A percentile compares a stretch with the other conserved stretches of the same genome.
phyloP scores from a whole-genome alignment of 805 yeast genomes.

The Metschnikowia picachoensis region DNA sequence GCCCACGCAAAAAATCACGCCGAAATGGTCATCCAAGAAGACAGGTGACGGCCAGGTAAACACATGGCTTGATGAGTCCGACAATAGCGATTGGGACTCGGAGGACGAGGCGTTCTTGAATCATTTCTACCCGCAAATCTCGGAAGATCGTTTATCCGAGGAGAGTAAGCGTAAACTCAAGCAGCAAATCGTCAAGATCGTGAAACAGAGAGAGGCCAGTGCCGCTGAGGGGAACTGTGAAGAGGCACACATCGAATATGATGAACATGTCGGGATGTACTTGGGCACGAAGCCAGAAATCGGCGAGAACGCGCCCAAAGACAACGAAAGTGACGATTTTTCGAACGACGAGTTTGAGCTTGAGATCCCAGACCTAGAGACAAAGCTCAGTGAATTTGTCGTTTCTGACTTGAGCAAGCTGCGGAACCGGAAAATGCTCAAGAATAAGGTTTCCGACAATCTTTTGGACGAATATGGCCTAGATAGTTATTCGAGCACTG shows the following conservation, averaged over 20 bases:
- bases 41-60: constrained; percentile 5
- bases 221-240: constrained; percentile 2
- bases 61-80: constrained; percentile 18
- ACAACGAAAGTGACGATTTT: neutral
- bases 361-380: constrained; percentile 16
- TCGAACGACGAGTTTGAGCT: constrained; percentile 8
- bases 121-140: constrained; percentile 38
- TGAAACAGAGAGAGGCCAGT: constrained; percentile 12
- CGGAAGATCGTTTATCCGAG: constrained; percentile 28
- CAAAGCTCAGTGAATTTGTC: constrained; percentile 19
- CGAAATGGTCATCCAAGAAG: constrained; percentile 37
- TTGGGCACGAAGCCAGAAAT: constrained; percentile 22
- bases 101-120: constrained; percentile 38
- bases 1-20: constrained; percentile 11
- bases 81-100: constrained; percentile 39
- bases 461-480: constrained; percentile 40
- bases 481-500: constrained; percentile 27
- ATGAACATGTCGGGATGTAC: constrained; percentile 35
- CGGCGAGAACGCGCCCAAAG: neutral
- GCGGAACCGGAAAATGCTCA: constrained; percentile 29
- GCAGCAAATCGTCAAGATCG: constrained; percentile 28
- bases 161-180: constrained; percentile 37
- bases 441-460: constrained; percentile 27
- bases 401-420: constrained; percentile 13
- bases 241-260: neutral